Evolutionary conservation across 768 basidiomycete species (phyloP).

Genomic region (Pholiota conissans): DNA sequence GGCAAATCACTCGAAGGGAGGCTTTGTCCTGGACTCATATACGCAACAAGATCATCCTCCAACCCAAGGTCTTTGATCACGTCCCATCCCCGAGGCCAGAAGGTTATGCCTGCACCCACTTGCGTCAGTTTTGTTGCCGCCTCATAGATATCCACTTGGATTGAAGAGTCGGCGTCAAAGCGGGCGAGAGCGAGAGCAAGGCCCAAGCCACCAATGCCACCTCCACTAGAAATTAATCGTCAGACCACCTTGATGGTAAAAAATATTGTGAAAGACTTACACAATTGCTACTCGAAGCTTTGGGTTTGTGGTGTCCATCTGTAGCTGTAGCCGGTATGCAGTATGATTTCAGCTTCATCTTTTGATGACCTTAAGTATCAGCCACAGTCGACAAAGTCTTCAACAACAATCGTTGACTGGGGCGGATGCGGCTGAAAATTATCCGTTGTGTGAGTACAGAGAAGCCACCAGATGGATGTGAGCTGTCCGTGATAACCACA

Average conservation of each 20-base stretch:
- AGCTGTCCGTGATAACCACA: too few relatives aligned
- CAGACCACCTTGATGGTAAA: not conserved
- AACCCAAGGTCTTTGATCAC: slow-evolving; percentile 40
- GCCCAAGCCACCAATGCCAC: slow-evolving; percentile 34
- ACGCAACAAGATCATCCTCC: slow-evolving; percentile 13
- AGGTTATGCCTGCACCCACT: slow-evolving; percentile 46
- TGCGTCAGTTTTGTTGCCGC: slow-evolving; percentile 38
- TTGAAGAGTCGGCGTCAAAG: slow-evolving; percentile 8
- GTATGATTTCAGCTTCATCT: too few relatives aligned
- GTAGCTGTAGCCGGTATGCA: too few relatives aligned
- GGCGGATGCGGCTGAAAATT: too few relatives aligned
- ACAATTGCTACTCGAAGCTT: not conserved
- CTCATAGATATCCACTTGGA: slow-evolving; percentile 46
- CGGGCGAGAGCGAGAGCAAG: slow-evolving; percentile 19
- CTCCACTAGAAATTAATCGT: slow-evolving; percentile 23
- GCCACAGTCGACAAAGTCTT: too few relatives aligned
- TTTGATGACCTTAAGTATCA: too few relatives aligned
- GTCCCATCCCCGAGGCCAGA: slow-evolving; percentile 45
- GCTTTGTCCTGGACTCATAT: not conserved
- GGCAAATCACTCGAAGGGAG: not conserved
- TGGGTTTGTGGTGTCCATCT: not conserved
- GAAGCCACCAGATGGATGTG: too few relatives aligned
- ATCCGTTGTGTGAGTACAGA: too few relatives aligned
- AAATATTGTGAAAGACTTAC: not conserved
- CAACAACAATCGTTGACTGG: too few relatives aligned